Evolutionary conservation across 495 filamentous ascomycete species (phyloP).

Genomic region (Penicillium steckii): DNA sequence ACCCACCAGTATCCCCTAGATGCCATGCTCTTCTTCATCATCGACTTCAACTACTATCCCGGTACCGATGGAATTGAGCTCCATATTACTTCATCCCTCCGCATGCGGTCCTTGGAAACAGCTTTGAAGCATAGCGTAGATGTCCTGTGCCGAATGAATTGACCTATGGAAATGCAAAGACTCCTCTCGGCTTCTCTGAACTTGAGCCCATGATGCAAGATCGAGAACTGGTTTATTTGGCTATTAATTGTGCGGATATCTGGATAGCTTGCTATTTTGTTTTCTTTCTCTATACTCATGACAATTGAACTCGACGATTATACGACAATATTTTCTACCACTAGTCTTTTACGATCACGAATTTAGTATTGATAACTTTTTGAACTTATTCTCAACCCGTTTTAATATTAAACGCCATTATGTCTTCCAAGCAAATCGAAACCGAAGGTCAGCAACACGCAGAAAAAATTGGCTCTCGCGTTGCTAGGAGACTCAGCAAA

Average conservation of each 20-base stretch:
- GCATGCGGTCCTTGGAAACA: conserved; percentile 11
- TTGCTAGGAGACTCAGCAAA: conserved; percentile 20
- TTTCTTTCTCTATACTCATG: conserved; percentile 1
- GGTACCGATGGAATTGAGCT: conserved; percentile 7
- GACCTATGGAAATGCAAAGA: neutral
- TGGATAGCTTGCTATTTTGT: neutral
- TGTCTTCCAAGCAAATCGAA: conserved; percentile 17
- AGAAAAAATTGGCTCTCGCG: conserved; percentile 14
- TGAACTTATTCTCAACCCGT: neutral
- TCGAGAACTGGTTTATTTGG: neutral
- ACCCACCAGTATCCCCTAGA: conserved; percentile 13
- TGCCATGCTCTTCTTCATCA: conserved; percentile 19
- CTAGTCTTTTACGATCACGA: conserved; percentile 7
- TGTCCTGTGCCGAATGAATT: conserved; percentile 3
- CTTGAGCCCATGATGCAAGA: conserved; percentile 26
- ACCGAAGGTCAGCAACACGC: conserved; percentile 13
- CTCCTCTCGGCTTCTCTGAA: conserved; percentile 7
- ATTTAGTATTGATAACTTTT: neutral
- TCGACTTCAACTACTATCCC: conserved; percentile 18
- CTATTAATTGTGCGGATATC: conserved; percentile 15
- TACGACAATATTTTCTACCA: conserved; percentile 11
- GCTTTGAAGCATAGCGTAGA: conserved; percentile 1
- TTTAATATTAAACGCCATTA: conserved; percentile 10
- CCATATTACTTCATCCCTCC: conserved; percentile 6
- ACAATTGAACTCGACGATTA: conserved; percentile 20